Percentiles rank a stretch among this genome's conserved stretches.
Conservation (phyloP, 2,329 filamentous ascomycete genomes). For the Arthroderma sp. region DNA sequence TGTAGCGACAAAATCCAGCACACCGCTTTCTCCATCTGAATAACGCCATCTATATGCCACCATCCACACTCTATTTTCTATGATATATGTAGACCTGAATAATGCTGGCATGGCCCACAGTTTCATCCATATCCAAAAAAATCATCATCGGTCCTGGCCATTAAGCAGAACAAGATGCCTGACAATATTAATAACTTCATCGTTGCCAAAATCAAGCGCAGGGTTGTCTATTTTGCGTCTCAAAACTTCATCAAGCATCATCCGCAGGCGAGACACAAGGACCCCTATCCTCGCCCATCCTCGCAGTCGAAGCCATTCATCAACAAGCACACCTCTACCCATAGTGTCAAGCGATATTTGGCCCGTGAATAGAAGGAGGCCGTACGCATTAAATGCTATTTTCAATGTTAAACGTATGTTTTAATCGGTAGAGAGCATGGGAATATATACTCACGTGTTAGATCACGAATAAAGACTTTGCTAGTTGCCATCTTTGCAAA, state of each 20-base stretch:
- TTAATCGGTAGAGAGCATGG: not conserved
- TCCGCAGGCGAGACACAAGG: slow-evolving; percentile 65
- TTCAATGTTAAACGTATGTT: not conserved
- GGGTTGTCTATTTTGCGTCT: slow-evolving; percentile 69
- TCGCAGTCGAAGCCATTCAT: slow-evolving; percentile 74
- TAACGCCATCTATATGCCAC: too few relatives aligned
- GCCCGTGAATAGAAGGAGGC: slow-evolving; percentile 76
- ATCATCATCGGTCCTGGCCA: slow-evolving; percentile 52
- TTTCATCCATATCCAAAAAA: too few relatives aligned
- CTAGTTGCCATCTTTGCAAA: slow-evolving; percentile 84
- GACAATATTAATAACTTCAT: slow-evolving; percentile 57
- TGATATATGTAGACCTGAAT: too few relatives aligned
- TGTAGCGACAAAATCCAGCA: too few relatives aligned
- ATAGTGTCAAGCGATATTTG: slow-evolving; percentile 74
- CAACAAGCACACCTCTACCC: slow-evolving; percentile 74
- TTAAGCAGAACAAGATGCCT: slow-evolving; percentile 76
- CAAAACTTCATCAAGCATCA: slow-evolving; percentile 76
- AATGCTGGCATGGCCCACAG: too few relatives aligned
- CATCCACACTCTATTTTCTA: too few relatives aligned
- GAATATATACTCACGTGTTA: slow-evolving; percentile 56
- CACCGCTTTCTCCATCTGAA: too few relatives aligned
- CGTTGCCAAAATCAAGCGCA: slow-evolving; percentile 37
- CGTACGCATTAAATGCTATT: slow-evolving; percentile 68
- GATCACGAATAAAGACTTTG: slow-evolving; percentile 81
- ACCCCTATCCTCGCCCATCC: slow-evolving; percentile 95